Conservation (phyloP, 306 rosid species). For the Quercus wislizeni region DNA sequence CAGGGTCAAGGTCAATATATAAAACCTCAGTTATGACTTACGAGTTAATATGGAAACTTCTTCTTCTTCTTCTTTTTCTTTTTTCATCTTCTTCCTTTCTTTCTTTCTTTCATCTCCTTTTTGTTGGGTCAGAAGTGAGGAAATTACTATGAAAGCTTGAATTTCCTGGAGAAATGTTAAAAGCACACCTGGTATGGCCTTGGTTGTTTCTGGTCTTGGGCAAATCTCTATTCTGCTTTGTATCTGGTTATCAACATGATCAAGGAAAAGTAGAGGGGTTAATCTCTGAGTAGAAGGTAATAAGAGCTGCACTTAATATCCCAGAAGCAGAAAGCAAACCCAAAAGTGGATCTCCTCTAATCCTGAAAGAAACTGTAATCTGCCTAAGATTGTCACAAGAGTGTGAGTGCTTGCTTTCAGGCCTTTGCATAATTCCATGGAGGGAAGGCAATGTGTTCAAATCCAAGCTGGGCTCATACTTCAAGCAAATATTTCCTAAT, state of each 20-base stretch:
- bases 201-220: not conserved
- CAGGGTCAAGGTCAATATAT: conserved; percentile 26
- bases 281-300: not conserved
- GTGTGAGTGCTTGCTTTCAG: not conserved
- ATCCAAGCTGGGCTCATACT: not conserved
- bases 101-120: not conserved
- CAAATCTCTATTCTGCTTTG: not conserved
- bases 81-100: too few species aligned
- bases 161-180: not conserved
- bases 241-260: not conserved
- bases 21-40: conserved; percentile 4
- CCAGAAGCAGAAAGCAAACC: not conserved
- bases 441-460: not conserved
- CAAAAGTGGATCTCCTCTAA: not conserved
- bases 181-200: not conserved
- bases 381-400: not conserved
- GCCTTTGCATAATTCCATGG: not conserved
- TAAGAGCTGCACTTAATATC: not conserved
- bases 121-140: not conserved
- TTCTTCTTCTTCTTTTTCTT: not conserved
- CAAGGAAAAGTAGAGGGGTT: not conserved
- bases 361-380: not conserved
- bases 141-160: conserved; percentile 9
- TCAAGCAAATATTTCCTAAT: not conserved
- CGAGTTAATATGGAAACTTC: conserved; percentile 1